Evolutionary conservation across 2,329 filamentous ascomycete species (phyloP).

Genomic region (Daldinia sp.): DNA sequence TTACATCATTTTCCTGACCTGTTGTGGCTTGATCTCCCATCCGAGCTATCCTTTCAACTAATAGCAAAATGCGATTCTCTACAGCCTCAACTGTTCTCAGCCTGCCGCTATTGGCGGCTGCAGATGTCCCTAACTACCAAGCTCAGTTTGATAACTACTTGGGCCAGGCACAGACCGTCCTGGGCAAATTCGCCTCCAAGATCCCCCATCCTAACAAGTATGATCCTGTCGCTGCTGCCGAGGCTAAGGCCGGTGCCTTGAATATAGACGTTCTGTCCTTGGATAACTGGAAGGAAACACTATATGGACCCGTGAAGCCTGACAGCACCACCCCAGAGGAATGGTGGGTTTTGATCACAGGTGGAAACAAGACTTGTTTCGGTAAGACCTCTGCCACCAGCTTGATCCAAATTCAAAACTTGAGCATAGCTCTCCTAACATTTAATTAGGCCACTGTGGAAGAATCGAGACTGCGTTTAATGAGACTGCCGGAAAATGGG

Average conservation of each 20-base stretch:
- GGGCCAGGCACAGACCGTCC: conserved; percentile 68
- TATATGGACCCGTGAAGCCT: conserved; percentile 71
- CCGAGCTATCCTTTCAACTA: conserved; percentile 12
- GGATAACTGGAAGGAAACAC: conserved; percentile 76
- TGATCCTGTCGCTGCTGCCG: conserved; percentile 59
- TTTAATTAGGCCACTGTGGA: conserved; percentile 69
- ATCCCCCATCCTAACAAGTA: conserved; percentile 62
- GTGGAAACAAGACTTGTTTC: conserved; percentile 82
- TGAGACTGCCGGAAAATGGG: conserved; percentile 73
- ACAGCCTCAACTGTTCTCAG: conserved; percentile 62
- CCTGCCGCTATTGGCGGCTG: conserved; percentile 68
- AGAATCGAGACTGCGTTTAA: conserved; percentile 74
- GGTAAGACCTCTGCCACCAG: conserved; percentile 56
- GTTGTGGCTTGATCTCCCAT: conserved; percentile 2
- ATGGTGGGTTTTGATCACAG: conserved; percentile 81
- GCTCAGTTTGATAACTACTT: conserved; percentile 74
- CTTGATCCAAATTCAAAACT: conserved; percentile 7
- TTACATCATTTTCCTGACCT: conserved; percentile 47
- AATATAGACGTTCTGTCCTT: conserved; percentile 72
- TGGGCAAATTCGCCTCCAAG: conserved; percentile 64
- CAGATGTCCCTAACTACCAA: conserved; percentile 69
- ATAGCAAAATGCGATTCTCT: conserved; percentile 69
- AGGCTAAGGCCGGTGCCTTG: conserved; percentile 63
- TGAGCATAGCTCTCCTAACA: conserved; percentile 26
- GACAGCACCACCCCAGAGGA: conserved; percentile 74